A percentile compares a stretch with the other conserved stretches of the same genome.
Conservation (phyloP, 163 green algal species). For the Volvox carteri region DNA sequence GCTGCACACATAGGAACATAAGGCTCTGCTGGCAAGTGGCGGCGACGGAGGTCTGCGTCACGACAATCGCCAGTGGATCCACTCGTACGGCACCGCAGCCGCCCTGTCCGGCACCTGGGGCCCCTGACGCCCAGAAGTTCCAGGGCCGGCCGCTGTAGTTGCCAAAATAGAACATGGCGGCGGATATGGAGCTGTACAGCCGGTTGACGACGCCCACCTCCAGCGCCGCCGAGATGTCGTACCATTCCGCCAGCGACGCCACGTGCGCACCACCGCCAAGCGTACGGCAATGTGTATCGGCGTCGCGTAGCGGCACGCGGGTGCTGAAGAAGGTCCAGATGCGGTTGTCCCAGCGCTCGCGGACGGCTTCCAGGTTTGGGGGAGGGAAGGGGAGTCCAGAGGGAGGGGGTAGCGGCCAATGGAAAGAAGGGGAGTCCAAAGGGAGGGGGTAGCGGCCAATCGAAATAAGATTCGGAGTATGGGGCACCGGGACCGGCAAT, state of each 20-base stretch:
- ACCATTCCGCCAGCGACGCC: neutral
- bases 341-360: neutral
- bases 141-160: constrained; percentile 15
- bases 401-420: neutral
- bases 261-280: neutral
- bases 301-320: neutral
- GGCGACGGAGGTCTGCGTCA: neutral
- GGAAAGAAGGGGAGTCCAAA: neutral
- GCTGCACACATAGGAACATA: constrained; percentile 35
- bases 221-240: neutral
- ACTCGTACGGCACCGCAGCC: constrained; percentile 20
- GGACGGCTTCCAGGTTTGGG: neutral
- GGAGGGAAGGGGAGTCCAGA: neutral
- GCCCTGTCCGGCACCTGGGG: neutral
- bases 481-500: no score
- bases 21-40: constrained; percentile 3
- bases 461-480: no score
- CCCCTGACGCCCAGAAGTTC: constrained; percentile 32
- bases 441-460: neutral
- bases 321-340: constrained; percentile 21
- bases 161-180: constrained; percentile 38
- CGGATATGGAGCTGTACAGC: neutral
- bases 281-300: neutral
- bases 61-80: constrained; percentile 2
- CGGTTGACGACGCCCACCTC: neutral